Evolutionary conservation across 768 basidiomycete species (phyloP), one percentile per base, ranked within the genome.

Genomic region (Leccinum ochraceum): DNA sequence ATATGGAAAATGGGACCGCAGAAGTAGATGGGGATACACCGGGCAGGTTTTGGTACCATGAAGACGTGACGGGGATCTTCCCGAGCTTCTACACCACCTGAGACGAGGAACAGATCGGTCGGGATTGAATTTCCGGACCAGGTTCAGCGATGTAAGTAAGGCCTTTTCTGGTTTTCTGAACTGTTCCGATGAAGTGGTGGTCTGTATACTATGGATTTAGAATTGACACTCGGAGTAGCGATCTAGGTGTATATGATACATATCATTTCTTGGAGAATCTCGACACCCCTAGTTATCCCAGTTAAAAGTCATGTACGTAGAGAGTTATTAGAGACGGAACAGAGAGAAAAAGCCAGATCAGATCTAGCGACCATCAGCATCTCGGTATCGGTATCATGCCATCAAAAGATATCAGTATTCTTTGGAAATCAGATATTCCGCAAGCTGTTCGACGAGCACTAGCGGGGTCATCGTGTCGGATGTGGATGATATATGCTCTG

Each of bases 1-100:
- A 24, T 14, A 20, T 39, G n/a, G n/a, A n/a, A 42, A 10, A 20
- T 4, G 64, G 57, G 2, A 56, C 53, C 7, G 64, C 37, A 1
- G 57, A 56, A 48, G 67, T 60, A 26, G 63, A 64, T 11, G 24
- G 0, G 17, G 44, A 20, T 14, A 53, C 22, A 0, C 56, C 60
- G 2, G 69, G 65, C 6, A 65, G 54, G 32, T 84, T 77, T 59
- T 88, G 87, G 87, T 88, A 87, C 63, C 77, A 85, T 61, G 84
- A 87, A 62, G 79, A 85, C 49, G 64, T 87, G 30, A 75, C 77
- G 30, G 76, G 80, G 60, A 79, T 79, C 17, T 70, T 86, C 52
- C 83, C 86, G 6, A 86, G 86, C 65, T 88, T 75, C 67, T 80
- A 80, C 61, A 74, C 74, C 3, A 75, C 73, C 39, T 55, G 54